Evolutionary conservation across 2,329 filamentous ascomycete species (phyloP).

Genomic region (Sporothrix variecibatus): DNA sequence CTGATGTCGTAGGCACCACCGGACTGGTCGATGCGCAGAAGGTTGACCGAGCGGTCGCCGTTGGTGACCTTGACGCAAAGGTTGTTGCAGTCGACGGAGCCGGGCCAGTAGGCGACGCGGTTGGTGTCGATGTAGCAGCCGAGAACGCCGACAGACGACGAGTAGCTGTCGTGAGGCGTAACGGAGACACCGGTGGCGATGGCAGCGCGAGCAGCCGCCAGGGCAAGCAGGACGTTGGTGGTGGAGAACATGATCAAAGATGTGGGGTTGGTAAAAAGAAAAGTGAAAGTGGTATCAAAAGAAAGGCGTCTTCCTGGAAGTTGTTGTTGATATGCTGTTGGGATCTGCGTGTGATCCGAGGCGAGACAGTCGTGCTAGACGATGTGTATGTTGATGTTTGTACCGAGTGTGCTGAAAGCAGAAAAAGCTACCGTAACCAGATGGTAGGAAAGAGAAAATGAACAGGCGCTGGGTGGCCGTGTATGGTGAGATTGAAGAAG

Average conservation of each 20-base stretch:
- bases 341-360: slow-evolving; percentile 13
- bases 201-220: slow-evolving; percentile 30
- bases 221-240: slow-evolving; percentile 13
- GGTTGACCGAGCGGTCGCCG: slow-evolving; percentile 52
- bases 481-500: background rate
- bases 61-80: slow-evolving; percentile 58
- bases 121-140: slow-evolving; percentile 64
- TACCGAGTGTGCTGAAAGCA: background rate
- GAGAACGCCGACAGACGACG: slow-evolving; percentile 58
- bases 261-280: background rate
- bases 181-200: slow-evolving; percentile 39
- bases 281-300: background rate
- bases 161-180: slow-evolving; percentile 60
- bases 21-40: slow-evolving; percentile 60
- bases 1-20: slow-evolving; percentile 58
- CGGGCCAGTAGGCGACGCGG: slow-evolving; percentile 63
- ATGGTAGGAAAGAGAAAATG: slow-evolving; percentile 7
- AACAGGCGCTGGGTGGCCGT: slow-evolving; percentile 19
- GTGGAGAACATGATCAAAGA: background rate
- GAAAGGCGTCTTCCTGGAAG: background rate
- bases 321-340: background rate
- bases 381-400: background rate
- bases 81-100: slow-evolving; percentile 54
- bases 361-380: slow-evolving; percentile 15
- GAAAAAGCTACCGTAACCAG: slow-evolving; percentile 22